phyloP scores from a whole-genome alignment of 345 rosid genomes.

The Euclidium syriacum region DNA sequence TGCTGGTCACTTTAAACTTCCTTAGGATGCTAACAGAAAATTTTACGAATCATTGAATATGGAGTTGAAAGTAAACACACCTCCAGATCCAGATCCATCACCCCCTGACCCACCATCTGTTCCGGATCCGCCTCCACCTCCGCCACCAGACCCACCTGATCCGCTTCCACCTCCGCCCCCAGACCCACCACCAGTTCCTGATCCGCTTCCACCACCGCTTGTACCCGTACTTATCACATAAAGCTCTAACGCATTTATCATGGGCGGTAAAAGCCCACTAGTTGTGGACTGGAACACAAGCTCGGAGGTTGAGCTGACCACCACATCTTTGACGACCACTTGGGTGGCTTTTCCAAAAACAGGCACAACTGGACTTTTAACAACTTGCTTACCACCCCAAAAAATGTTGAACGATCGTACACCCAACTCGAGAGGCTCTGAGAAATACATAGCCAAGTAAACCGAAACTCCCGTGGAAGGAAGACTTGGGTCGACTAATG shows the following conservation, averaged over 20 bases:
- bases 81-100: too few relatives aligned
- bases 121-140: not conserved
- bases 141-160: not conserved
- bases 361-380: not conserved
- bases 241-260: slow-evolving; percentile 25
- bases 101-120: too few relatives aligned
- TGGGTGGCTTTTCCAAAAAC: slow-evolving; percentile 3
- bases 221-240: slow-evolving; percentile 19
- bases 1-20: too few relatives aligned
- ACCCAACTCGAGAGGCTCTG: not conserved
- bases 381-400: not conserved
- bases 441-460: slow-evolving; percentile 29
- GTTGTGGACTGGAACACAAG: not conserved
- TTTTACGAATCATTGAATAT: too few relatives aligned
- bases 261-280: not conserved
- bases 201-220: not conserved
- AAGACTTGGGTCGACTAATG: not conserved
- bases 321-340: slow-evolving; percentile 16
- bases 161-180: too few relatives aligned
- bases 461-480: slow-evolving; percentile 1
- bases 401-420: slow-evolving; percentile 18
- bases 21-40: too few relatives aligned
- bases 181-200: too few relatives aligned
- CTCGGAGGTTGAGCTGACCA: not conserved
- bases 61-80: too few relatives aligned